Evolutionary conservation across 1,284 basidiomycete species (phyloP).

Genomic region (Malassezia furfur): DNA sequence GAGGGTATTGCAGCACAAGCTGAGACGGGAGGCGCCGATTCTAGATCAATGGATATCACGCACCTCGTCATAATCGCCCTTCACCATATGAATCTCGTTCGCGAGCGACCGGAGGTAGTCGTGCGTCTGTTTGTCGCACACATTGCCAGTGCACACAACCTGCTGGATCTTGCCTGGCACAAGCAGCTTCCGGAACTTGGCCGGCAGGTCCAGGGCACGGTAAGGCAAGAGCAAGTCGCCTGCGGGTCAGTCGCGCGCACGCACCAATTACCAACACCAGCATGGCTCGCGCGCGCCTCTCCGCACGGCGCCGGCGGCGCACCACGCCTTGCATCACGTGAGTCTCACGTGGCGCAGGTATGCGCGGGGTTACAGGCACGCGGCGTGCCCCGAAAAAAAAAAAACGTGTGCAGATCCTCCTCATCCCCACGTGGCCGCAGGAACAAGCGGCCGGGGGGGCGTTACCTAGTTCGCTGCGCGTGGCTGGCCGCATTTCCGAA

Average conservation of each 20-base stretch:
- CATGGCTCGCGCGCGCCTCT: constrained; percentile 17
- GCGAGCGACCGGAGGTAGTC: constrained; percentile 95
- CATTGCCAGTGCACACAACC: constrained; percentile 93
- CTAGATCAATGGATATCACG: constrained; percentile 47
- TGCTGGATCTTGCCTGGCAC: constrained; percentile 94
- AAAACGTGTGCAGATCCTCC: no score
- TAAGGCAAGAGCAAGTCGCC: constrained; percentile 43
- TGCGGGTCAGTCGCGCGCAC: not conserved
- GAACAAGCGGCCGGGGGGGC: no score
- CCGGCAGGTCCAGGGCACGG: constrained; percentile 70
- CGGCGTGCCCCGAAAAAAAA: no score
- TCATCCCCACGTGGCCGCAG: no score
- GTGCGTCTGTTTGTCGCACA: constrained; percentile 92
- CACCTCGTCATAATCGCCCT: constrained; percentile 93
- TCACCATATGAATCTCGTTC: constrained; percentile 83
- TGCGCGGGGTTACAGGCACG: no score
- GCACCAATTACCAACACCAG: constrained; percentile 39
- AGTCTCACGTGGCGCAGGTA: no score
- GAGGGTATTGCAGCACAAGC: constrained; percentile 68
- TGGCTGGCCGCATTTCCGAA: no score
- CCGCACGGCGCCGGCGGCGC: no score
- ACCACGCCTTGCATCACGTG: no score
- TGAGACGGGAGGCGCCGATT: constrained; percentile 69
- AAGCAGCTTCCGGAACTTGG: constrained; percentile 93
- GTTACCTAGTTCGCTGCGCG: no score